A percentile compares a stretch with the other conserved stretches of the same genome.
Evolutionary conservation across 805 yeast genomes (phyloP).

Genomic region (Pichia thaimueangensis): DNA sequence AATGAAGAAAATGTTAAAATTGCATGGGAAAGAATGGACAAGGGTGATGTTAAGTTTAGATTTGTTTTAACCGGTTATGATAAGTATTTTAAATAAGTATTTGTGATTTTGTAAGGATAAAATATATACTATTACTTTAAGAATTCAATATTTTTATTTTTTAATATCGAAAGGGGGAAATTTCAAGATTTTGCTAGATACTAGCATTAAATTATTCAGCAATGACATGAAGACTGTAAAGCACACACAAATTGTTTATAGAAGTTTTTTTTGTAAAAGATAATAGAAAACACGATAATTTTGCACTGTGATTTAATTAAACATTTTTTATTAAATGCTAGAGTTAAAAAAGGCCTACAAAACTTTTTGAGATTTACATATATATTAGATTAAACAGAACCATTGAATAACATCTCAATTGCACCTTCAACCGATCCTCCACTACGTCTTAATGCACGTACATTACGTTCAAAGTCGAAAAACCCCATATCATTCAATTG

Average conservation of each 20-base stretch:
- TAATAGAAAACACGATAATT: too few species aligned
- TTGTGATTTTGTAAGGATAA: too few species aligned
- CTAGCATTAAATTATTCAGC: too few species aligned
- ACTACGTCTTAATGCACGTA: slow-evolving; percentile 84
- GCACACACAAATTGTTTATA: too few species aligned
- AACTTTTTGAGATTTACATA: neutral
- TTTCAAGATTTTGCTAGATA: too few species aligned
- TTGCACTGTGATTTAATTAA: too few species aligned
- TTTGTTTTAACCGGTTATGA: slow-evolving; percentile 46
- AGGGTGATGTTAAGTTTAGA: slow-evolving; percentile 49
- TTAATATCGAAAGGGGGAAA: too few species aligned
- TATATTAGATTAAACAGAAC: slow-evolving; percentile 45
- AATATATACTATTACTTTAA: too few species aligned
- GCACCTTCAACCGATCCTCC: slow-evolving; percentile 99
- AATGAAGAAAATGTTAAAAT: slow-evolving; percentile 35
- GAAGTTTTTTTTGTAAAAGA: too few species aligned
- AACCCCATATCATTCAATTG: slow-evolving; percentile 83
- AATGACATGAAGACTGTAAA: too few species aligned
- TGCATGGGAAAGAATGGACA: slow-evolving; percentile 42
- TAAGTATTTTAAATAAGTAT: slow-evolving; percentile 22
- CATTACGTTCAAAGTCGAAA: slow-evolving; percentile 86
- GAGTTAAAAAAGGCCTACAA: neutral
- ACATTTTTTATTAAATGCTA: too few species aligned
- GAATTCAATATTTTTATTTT: too few species aligned
- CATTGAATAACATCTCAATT: slow-evolving; percentile 73